phyloP scores from a whole-genome alignment of 116 monocot species.

The Zostera marina region DNA sequence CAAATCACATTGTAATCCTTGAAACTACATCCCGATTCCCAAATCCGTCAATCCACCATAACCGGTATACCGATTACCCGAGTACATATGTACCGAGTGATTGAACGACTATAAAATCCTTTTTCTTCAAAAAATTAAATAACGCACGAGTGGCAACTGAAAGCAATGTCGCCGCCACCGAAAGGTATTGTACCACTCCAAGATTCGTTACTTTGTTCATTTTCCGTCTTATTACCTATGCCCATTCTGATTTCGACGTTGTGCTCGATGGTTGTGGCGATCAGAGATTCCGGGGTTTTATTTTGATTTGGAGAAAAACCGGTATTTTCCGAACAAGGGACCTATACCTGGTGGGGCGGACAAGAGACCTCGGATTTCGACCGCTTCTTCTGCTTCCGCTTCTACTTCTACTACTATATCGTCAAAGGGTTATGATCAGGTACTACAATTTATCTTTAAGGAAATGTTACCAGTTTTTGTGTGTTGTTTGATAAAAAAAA shows the following conservation, averaged over 20 bases:
- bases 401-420: not conserved
- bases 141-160: not conserved
- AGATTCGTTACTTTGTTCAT: not conserved
- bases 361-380: constrained; percentile 8
- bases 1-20: no score
- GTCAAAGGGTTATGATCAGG: not conserved
- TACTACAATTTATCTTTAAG: not conserved
- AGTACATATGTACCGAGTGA: no score
- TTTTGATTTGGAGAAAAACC: constrained; percentile 63
- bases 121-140: no score
- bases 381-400: not conserved
- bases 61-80: no score
- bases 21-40: no score
- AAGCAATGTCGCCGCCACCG: not conserved
- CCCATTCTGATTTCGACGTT: not conserved
- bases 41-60: no score
- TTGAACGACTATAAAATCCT: no score
- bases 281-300: constrained; percentile 73
- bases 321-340: constrained; percentile 74
- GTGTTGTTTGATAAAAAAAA: not conserved
- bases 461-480: not conserved
- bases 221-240: not conserved
- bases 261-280: not conserved
- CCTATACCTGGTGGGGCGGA: constrained; percentile 35
- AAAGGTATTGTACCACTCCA: not conserved